Base-by-base conservation (phyloP, 2,329 filamentous ascomycete species). In the Xylaria sp. region DNA sequence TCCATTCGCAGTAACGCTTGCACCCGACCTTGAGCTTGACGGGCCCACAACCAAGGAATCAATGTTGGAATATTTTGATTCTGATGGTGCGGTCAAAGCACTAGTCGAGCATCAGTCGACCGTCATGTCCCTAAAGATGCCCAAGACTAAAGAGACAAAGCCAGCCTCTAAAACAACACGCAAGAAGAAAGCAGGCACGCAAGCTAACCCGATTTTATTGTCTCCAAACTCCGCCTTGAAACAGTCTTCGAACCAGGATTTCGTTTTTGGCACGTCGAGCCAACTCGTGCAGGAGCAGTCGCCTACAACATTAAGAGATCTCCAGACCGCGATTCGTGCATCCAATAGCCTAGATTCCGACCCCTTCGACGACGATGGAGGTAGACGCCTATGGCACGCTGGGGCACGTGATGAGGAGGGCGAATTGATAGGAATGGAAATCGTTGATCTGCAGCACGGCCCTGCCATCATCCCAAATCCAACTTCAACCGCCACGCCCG, bases 241-340 rank as follows among this genome's bases (percentile, higher is more conserved):
- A 61, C 86, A 91, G 72, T 86, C 92, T 14, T 84, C 87, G 2
- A 83, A 86, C 1, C 93, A 96, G 77, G 89, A 94, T 68, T 92
- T 94, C 75, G 81, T 97, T 0, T 97, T 97, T 79, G 93, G 93
- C 0, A 96, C 93, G 0, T 94, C 92, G 1, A 97, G 93, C 77
- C 93, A 97, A 77, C 81, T 97, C 27, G 91, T 90, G 14, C 82
- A 86, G 63, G 92, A 93, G 65, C 88, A 93, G 42, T 92, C 91
- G 0, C 91, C 92, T 9, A 86, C 86, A 0, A 85, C 90, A 27
- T 78, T 92, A 17, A 84, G 85, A 34, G 86, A 92, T 54, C 79
- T 92, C 21, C 88, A 92, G 61, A 76, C 83, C 61, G 90, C 89
- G 1, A 85, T 92, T 70, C 84, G 84, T 69, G 83, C 82, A 45